A percentile compares a stretch with the other conserved stretches of the same genome.
Conservation (phyloP, 495 filamentous ascomycete species). For the Hypoxylon rickii region DNA sequence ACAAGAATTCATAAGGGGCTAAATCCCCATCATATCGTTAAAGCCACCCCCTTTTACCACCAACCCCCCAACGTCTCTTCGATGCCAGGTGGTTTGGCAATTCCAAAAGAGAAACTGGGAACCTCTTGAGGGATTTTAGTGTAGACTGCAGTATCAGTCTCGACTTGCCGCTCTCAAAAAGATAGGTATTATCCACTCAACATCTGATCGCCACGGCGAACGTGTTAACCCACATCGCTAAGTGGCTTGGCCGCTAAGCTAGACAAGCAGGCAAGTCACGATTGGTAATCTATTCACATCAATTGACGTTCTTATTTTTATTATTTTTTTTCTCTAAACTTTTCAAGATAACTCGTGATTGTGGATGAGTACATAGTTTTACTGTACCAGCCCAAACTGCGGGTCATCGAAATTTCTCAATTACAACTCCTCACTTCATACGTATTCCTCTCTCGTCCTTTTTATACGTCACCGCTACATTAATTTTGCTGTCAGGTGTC, state of each 20-base stretch:
- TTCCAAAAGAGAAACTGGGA: constrained; percentile 17
- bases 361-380: not conserved
- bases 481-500: constrained; percentile 7
- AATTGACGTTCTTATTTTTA: too few species aligned
- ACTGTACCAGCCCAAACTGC: constrained; percentile 1
- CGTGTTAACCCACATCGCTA: constrained; percentile 7
- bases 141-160: constrained; percentile 14
- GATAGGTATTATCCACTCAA: constrained; percentile 25
- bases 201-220: constrained; percentile 12
- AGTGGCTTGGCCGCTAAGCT: constrained; percentile 3
- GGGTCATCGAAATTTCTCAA: constrained; percentile 1
- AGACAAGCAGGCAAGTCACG: not conserved
- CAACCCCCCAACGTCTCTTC: constrained; percentile 14
- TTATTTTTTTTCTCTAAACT: constrained; percentile 3
- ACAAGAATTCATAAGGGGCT: constrained; percentile 23
- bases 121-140: constrained; percentile 27
- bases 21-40: not conserved
- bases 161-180: constrained; percentile 11
- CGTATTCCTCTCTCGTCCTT: not conserved
- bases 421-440: constrained; percentile 15
- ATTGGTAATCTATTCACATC: constrained; percentile 15
- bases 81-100: constrained; percentile 22
- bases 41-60: constrained; percentile 13
- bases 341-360: not conserved
- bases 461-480: constrained; percentile 18